Conservation (phyloP, 2,329 filamentous ascomycete genomes). For the Aspergillus sp. region DNA sequence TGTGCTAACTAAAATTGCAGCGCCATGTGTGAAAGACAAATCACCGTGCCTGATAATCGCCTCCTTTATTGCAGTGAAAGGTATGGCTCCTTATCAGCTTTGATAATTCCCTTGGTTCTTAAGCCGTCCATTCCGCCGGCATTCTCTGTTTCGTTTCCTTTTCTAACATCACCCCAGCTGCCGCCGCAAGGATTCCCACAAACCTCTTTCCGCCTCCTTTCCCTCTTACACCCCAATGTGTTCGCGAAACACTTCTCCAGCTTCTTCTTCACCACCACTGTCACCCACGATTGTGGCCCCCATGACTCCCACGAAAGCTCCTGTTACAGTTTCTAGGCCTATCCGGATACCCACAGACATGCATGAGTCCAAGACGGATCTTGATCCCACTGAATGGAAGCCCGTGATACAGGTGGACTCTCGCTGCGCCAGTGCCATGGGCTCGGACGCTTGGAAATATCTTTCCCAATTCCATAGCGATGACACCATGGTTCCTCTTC, state of each 20-base stretch:
- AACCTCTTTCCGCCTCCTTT: constrained; percentile 48
- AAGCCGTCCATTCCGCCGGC: constrained; percentile 12
- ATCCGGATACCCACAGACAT: constrained; percentile 46
- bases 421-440: constrained; percentile 25
- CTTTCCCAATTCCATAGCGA: constrained; percentile 49
- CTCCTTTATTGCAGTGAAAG: constrained; percentile 69
- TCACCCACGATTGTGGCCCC: constrained; percentile 43
- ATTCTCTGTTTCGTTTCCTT: constrained; percentile 3
- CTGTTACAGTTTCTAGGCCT: constrained; percentile 27
- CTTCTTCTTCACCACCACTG: constrained; percentile 42
- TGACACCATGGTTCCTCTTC: constrained; percentile 24
- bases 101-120: constrained; percentile 16
- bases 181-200: constrained; percentile 52
- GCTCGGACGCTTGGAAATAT: constrained; percentile 50
- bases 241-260: constrained; percentile 34
- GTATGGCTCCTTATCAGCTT: constrained; percentile 46
- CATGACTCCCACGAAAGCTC: constrained; percentile 40
- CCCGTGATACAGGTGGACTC: constrained; percentile 43
- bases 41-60: constrained; percentile 63
- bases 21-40: constrained; percentile 69
- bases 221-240: constrained; percentile 36
- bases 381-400: constrained; percentile 57
- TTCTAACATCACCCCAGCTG: constrained; percentile 38
- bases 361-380: constrained; percentile 48
- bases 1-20: constrained; percentile 46